A percentile compares a stretch with the other conserved stretches of the same genome.
phyloP scores from a whole-genome alignment of 352 stramenopile species.

The Phytopythium chamaehyphon region DNA sequence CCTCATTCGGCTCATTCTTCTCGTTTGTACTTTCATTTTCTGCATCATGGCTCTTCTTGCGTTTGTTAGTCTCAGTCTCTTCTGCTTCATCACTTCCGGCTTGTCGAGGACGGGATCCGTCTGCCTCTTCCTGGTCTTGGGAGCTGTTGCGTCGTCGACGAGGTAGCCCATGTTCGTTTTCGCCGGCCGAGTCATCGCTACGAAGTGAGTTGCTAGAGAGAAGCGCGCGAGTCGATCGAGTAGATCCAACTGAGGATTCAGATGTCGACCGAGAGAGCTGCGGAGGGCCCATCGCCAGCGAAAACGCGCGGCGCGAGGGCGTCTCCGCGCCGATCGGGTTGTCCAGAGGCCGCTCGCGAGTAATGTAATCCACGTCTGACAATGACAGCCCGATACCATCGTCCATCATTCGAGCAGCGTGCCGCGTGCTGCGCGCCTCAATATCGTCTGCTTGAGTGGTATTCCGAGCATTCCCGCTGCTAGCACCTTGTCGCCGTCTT shows the following conservation, averaged over 20 bases:
- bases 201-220: conserved; percentile 1
- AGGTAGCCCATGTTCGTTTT: not conserved
- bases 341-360: conserved; percentile 36
- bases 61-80: not conserved
- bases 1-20: not conserved
- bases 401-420: conserved; percentile 8
- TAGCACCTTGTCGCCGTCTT: conserved; percentile 1
- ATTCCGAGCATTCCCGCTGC: conserved; percentile 4
- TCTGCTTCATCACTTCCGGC: no score
- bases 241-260: conserved; percentile 13
- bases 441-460: conserved; percentile 19
- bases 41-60: not conserved
- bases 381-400: conserved; percentile 35
- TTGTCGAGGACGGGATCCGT: no score
- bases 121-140: not conserved
- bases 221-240: conserved; percentile 4
- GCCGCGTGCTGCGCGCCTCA: conserved; percentile 25
- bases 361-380: conserved; percentile 72
- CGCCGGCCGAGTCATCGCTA: not conserved
- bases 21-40: not conserved
- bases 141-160: conserved; percentile 2
- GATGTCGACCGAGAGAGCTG: conserved; percentile 14
- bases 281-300: conserved; percentile 4
- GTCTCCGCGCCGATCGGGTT: conserved; percentile 2
- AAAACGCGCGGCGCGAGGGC: conserved; percentile 3